Evolutionary conservation across 345 rosid species (phyloP).

Genomic region (Conringia planisiliqua): DNA sequence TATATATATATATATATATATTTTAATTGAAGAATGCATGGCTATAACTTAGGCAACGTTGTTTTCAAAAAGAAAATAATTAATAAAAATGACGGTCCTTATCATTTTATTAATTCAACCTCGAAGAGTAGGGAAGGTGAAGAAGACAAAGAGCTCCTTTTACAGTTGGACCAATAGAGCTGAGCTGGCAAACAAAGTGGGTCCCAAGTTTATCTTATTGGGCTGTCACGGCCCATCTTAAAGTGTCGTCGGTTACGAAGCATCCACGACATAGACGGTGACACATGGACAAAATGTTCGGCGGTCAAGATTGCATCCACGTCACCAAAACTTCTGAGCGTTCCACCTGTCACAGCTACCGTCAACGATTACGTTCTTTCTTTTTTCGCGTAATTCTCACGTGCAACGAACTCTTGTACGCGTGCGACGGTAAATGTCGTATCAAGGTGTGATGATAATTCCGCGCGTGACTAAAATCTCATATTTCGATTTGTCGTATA

Average conservation of each 20-base stretch:
- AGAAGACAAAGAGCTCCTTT: constrained; percentile 18
- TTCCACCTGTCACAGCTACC: constrained; percentile 16
- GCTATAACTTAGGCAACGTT: neutral
- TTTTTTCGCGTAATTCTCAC: constrained; percentile 10
- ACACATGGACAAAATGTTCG: constrained; percentile 1
- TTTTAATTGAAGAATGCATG: neutral
- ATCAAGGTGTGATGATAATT: neutral
- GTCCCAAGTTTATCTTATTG: neutral
- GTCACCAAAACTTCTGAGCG: neutral
- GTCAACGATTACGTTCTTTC: neutral
- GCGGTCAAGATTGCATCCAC: constrained; percentile 1
- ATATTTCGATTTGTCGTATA: neutral
- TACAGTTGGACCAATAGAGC: constrained; percentile 16
- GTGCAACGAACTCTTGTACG: constrained; percentile 10
- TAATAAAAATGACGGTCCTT: neutral
- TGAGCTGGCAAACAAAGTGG: constrained; percentile 20
- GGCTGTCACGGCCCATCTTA: constrained; percentile 26
- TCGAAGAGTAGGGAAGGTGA: constrained; percentile 6
- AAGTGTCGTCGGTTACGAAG: constrained; percentile 15
- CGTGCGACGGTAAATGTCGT: constrained; percentile 16
- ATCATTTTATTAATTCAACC: constrained; percentile 4
- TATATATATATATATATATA: too few relatives aligned
- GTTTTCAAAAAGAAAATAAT: neutral
- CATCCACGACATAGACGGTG: constrained; percentile 27
- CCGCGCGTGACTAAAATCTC: neutral